Conservation (phyloP, 1,139 yeast species). For the Yamadazyma epiphylla region DNA sequence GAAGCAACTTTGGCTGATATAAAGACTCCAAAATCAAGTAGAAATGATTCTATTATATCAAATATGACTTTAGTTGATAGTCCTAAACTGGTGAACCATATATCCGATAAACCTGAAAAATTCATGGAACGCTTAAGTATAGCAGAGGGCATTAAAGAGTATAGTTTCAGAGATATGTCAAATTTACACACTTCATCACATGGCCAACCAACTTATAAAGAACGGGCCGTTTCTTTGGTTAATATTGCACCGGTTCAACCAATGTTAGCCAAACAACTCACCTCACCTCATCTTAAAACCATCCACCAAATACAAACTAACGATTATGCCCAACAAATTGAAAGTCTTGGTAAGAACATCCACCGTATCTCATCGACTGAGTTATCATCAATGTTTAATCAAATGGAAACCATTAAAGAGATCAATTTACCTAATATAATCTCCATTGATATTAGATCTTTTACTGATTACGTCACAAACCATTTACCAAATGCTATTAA, state of each 20-base stretch:
- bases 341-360: neutral
- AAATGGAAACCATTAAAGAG: conserved; percentile 5
- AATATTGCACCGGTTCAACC: conserved; percentile 10
- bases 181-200: neutral
- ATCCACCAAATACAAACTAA: conserved; percentile 7
- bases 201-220: conserved; percentile 1
- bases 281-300: conserved; percentile 12
- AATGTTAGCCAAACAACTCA: conserved; percentile 6
- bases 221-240: conserved; percentile 12
- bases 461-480: conserved; percentile 52
- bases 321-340: conserved; percentile 8
- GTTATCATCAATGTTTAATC: conserved; percentile 4
- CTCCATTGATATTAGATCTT: conserved; percentile 68
- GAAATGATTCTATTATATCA: conserved; percentile 15
- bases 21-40: conserved; percentile 7
- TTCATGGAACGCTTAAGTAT: no score
- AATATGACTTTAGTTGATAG: conserved; percentile 23
- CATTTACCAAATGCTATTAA: conserved; percentile 59
- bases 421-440: conserved; percentile 24
- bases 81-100: neutral
- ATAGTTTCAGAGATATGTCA: neutral
- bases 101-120: no score
- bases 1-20: conserved; percentile 17
- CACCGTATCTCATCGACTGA: conserved; percentile 1
- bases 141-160: no score